A percentile compares a stretch with the other conserved stretches of the same genome.
Conservation (phyloP, 169 alveolate species). For the Plasmodium reichenowi region DNA sequence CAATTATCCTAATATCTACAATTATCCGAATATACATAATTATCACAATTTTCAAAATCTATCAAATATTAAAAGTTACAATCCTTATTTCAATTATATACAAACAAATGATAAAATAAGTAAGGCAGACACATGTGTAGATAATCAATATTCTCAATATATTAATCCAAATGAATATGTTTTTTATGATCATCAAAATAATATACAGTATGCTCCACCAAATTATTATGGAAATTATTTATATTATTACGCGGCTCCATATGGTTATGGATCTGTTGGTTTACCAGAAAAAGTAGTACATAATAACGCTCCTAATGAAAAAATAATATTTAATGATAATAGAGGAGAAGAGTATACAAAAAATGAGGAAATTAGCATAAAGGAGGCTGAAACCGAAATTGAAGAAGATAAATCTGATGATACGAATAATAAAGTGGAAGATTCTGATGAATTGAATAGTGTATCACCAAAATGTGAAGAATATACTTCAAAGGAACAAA, state of each 20-base stretch:
- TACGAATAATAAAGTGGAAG: not conserved
- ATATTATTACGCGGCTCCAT: constrained; percentile 45
- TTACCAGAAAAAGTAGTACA: constrained; percentile 7
- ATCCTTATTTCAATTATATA: constrained; percentile 45
- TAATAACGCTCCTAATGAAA: not conserved
- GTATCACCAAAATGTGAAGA: not conserved
- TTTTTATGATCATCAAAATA: constrained; percentile 57
- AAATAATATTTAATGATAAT: not conserved
- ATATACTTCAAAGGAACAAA: not conserved
- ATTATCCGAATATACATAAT: too few species aligned
- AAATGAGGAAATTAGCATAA: not conserved
- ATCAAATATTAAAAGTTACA: not conserved
- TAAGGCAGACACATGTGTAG: constrained; percentile 12
- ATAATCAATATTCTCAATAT: constrained; percentile 27
- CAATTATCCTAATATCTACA: too few species aligned
- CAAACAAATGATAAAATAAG: constrained; percentile 42
- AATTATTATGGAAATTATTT: constrained; percentile 65
- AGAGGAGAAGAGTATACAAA: not conserved
- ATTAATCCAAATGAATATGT: constrained; percentile 46
- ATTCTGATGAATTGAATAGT: not conserved
- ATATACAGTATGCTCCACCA: constrained; percentile 43
- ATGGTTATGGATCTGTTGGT: constrained; percentile 19
- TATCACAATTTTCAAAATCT: too few species aligned
- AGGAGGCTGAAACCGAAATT: not conserved
- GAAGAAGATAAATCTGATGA: not conserved